Base-by-base conservation (phyloP, 2,329 filamentous ascomycete genomes). In the Phaeosphaeria sp. region DNA sequence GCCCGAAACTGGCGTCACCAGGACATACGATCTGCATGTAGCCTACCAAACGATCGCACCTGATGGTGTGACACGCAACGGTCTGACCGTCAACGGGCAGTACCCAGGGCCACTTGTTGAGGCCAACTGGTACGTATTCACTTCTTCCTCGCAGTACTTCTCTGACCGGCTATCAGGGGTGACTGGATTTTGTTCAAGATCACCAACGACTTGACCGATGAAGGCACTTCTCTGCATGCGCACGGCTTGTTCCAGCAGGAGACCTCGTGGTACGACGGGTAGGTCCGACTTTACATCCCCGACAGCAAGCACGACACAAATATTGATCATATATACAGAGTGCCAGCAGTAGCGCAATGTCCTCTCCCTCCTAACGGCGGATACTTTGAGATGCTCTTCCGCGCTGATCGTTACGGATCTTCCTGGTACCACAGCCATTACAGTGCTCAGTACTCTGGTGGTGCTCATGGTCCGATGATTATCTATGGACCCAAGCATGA, bases 391-490 rank as follows among this genome's bases (percentile, higher is more conserved):
- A 61, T 65, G 64, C 51, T 65, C 11, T 68, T 69, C 61, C 63
- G 64, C 33, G 74, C 74, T 13, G 72, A 74, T 51, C 64, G 57
- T 40, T 72, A 70, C 30, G 73, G 72, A 7, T 67, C 69, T 3
- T 66, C 66, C 2, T 67, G 65, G 63, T 72, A 65, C 25, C 73
- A 75, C 46, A 65, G 61, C 22, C 77, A 79, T 48, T 78, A 73
- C 57, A 71, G 68, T 7, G 66, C 76, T 7, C 79, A 80, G 46
- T 30, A 61, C 77, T 77, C 77, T 49, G 75, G 70, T 21, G 78
- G 78, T 59, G 59, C 74, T 18, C 68, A 73, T 24, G 78, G 78
- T n/a, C 65, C 74, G 8, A 66, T 78, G 53, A 64, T 77, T 15
- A 74, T 79, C 20, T 61, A 79, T 39, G 76, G 76, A 3, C 77